These are phyloP conservation scores for Quercus bicolor DNA, from an alignment of 306 rosid genomes.

Conservation along the genomic window DNA sequence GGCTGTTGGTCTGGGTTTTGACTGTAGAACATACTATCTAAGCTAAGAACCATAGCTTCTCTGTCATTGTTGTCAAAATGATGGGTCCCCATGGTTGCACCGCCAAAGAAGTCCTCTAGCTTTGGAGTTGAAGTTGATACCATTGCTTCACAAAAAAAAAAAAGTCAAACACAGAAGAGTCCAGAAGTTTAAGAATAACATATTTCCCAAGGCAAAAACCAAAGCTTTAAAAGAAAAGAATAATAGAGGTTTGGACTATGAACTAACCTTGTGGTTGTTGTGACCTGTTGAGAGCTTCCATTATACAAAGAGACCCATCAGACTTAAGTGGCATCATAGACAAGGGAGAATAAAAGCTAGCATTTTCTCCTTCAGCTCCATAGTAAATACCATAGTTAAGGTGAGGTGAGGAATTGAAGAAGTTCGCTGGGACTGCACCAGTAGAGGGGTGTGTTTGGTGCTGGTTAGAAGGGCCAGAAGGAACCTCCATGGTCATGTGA, in stretches of 20 bases:
- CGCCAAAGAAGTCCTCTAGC: constrained; percentile 81
- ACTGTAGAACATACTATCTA: constrained; percentile 54
- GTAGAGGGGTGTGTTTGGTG: constrained; percentile 22
- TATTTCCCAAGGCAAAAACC: neutral
- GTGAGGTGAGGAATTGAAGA: constrained; percentile 44
- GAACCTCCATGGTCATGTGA: constrained; percentile 46
- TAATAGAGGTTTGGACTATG: constrained; percentile 9
- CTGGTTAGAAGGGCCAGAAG: constrained; percentile 28
- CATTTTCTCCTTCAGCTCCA: constrained; percentile 52
- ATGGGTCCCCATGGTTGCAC: constrained; percentile 64
- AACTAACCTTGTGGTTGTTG: constrained; percentile 69
- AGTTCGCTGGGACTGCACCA: constrained; percentile 30
- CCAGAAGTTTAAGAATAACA: neutral
- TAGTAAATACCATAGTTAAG: constrained; percentile 56
- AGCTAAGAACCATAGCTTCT: constrained; percentile 65
- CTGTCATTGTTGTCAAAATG: constrained; percentile 57
- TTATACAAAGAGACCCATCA: constrained; percentile 67
- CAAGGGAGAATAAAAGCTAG: constrained; percentile 49
- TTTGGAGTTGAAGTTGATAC: constrained; percentile 63
- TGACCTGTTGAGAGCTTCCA: constrained; percentile 61
- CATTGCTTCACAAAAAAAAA: constrained; percentile 38
- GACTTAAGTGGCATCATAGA: constrained; percentile 81
- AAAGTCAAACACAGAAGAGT: constrained; percentile 11
- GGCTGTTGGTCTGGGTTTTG: constrained; percentile 41
- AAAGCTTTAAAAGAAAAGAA: neutral